Evolutionary conservation across 768 basidiomycete genomes (phyloP), one percentile per base, ranked within the genome.

Genomic region (Trametes punicea): DNA sequence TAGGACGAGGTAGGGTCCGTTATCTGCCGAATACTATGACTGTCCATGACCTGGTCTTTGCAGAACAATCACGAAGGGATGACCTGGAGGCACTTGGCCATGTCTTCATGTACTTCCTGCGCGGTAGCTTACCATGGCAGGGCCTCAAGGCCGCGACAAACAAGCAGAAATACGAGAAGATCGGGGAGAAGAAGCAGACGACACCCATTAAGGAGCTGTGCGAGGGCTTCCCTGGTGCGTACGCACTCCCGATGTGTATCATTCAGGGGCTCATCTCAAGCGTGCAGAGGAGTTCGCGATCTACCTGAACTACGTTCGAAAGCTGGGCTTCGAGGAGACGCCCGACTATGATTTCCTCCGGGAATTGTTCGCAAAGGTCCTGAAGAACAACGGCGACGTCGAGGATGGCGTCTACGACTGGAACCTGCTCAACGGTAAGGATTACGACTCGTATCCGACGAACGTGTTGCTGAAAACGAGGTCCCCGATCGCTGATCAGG

Each of bases 141-240:
- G 97, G 97, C 55, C 82, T 99, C 55, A 98, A 98, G 75, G 97
- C 97, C 30, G 97, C 97, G 26, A 99, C 95, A 47, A 98, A 99
- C 80, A 99, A 99, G 78, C 97, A 98, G 72, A 93, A 98, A 79
- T 99, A 99, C 76, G 96, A 99, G 80, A 99, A 98, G 81, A 99
- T 99, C 71, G 96, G 96, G 61, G 96, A 99, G 79, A 99, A 99
- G 87, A 99, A 93, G 81, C 97, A 98, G 76, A 90, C 90, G 13
- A 98, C 97, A 26, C 89, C 90, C 6, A 98, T 99, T 72, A 96
- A 93, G 75, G 97, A 99, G 68, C 80, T 99, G 23, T 93, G 88
- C 66, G 97, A 98, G 65, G 91, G 93, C 55, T 94, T 88, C 76
- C 96, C 97, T 46, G 93, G 93, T 93, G 63, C 59, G 80, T 69